Conservation (phyloP, 2,329 filamentous ascomycete genomes). For the Colletotrichum sublineola region DNA sequence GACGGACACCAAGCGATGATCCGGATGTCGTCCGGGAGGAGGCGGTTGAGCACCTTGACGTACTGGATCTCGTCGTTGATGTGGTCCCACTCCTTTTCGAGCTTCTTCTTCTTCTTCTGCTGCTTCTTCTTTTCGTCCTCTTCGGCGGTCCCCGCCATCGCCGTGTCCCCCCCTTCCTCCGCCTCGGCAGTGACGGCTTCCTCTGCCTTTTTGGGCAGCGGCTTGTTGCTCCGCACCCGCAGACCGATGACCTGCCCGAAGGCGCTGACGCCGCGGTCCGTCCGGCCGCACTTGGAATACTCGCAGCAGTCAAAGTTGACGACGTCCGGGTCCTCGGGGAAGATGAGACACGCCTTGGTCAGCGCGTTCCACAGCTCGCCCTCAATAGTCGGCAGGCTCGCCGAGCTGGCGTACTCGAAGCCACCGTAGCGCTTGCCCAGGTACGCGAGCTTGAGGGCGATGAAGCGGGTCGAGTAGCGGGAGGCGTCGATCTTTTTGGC, state of each 20-base stretch:
- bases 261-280: slow-evolving; percentile 92
- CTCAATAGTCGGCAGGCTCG: slow-evolving; percentile 84
- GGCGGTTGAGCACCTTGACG: slow-evolving; percentile 83
- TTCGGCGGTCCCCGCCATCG: slow-evolving; percentile 65
- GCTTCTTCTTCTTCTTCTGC: slow-evolving; percentile 48
- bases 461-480: slow-evolving; percentile 84
- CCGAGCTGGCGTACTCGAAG: slow-evolving; percentile 86
- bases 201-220: slow-evolving; percentile 58
- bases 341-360: slow-evolving; percentile 84
- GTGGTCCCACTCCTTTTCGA: slow-evolving; percentile 68
- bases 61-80: slow-evolving; percentile 88
- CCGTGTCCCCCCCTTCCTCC: slow-evolving; percentile 46
- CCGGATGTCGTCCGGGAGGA: slow-evolving; percentile 90
- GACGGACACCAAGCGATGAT: slow-evolving; percentile 93
- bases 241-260: slow-evolving; percentile 96
- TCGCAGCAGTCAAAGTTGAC: slow-evolving; percentile 87
- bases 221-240: slow-evolving; percentile 83
- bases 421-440: slow-evolving; percentile 92
- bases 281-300: slow-evolving; percentile 95
- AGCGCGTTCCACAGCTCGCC: slow-evolving; percentile 95
- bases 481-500: slow-evolving; percentile 76
- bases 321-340: slow-evolving; percentile 71
- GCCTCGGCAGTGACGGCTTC: slow-evolving; percentile 46
- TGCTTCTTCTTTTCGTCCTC: slow-evolving; percentile 41
- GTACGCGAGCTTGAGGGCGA: slow-evolving; percentile 95